Evolutionary conservation across 345 rosid species (phyloP).

Genomic region (Acer yangbiense): DNA sequence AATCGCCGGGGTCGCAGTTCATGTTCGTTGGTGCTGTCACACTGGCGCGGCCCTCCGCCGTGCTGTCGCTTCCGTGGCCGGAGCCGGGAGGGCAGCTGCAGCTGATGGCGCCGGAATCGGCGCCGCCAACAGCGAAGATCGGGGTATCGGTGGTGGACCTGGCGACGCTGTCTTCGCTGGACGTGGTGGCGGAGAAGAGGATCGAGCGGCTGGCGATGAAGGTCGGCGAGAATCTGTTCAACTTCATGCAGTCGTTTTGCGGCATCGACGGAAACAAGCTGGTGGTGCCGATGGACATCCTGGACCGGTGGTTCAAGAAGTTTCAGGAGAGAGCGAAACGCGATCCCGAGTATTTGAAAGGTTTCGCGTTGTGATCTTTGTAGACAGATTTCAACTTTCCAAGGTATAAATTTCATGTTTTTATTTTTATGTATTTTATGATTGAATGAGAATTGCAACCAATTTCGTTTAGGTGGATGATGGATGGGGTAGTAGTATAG

Average conservation of each 20-base stretch:
- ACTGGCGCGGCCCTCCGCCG: slow-evolving; percentile 78
- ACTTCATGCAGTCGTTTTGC: slow-evolving; percentile 97
- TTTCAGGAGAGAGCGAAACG: slow-evolving; percentile 91
- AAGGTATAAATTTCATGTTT: neutral
- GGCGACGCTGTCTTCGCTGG: slow-evolving; percentile 67
- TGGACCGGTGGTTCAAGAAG: slow-evolving; percentile 97
- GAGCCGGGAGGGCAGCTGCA: slow-evolving; percentile 74
- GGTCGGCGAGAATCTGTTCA: slow-evolving; percentile 93
- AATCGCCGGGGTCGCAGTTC: slow-evolving; percentile 87
- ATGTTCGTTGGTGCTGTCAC: slow-evolving; percentile 88
- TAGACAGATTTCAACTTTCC: neutral
- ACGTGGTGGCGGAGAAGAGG: slow-evolving; percentile 67
- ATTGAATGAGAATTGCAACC: neutral
- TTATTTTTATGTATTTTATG: neutral
- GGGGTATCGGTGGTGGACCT: slow-evolving; percentile 85
- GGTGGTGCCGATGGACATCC: slow-evolving; percentile 93
- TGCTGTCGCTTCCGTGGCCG: slow-evolving; percentile 83
- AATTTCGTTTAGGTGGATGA: neutral
- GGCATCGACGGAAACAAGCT: slow-evolving; percentile 82
- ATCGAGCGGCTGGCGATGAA: slow-evolving; percentile 88
- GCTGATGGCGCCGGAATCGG: slow-evolving; percentile 61
- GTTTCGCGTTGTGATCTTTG: slow-evolving; percentile 58
- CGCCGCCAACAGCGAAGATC: slow-evolving; percentile 72
- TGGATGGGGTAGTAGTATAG: neutral
- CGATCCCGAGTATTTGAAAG: slow-evolving; percentile 81